Evolutionary conservation across 805 yeast genomes (phyloP).

Genomic region (Lachancea quebecensis): DNA sequence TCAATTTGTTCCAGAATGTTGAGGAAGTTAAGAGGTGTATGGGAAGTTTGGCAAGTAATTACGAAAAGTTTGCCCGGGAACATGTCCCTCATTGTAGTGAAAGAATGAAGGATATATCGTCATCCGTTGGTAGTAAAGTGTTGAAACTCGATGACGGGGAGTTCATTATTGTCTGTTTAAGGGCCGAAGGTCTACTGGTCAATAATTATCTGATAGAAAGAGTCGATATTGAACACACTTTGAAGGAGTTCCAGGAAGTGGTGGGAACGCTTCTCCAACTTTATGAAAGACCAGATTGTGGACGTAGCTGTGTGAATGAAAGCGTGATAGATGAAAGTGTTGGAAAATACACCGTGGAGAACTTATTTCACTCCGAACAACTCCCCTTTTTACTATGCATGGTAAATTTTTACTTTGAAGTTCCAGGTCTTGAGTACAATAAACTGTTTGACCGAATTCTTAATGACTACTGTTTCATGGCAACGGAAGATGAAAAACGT

Average conservation of each 20-base stretch:
- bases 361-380: conserved; percentile 13
- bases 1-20: conserved; percentile 30
- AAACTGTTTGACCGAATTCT: conserved; percentile 13
- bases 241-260: conserved; percentile 8
- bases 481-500: conserved; percentile 5
- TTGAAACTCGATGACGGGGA: conserved; percentile 10
- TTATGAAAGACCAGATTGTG: conserved; percentile 13
- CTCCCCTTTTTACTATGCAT: conserved; percentile 14
- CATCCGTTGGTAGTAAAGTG: conserved; percentile 1
- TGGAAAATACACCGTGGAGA: conserved; percentile 6
- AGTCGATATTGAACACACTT: conserved; percentile 7
- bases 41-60: conserved; percentile 3
- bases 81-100: background rate
- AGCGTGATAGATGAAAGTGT: conserved; percentile 8
- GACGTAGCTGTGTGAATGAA: background rate
- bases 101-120: background rate
- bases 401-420: conserved; percentile 20
- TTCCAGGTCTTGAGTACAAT: conserved; percentile 16
- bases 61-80: conserved; percentile 2
- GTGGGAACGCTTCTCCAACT: conserved; percentile 9
- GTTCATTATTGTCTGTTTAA: conserved; percentile 7
- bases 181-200: conserved; percentile 10
- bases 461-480: conserved; percentile 12
- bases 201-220: conserved; percentile 14
- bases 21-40: conserved; percentile 13